These are phyloP conservation scores for Colletotrichum paranaense DNA, from an alignment of 2,329 filamentous ascomycete genomes.

Conservation along the genomic window DNA sequence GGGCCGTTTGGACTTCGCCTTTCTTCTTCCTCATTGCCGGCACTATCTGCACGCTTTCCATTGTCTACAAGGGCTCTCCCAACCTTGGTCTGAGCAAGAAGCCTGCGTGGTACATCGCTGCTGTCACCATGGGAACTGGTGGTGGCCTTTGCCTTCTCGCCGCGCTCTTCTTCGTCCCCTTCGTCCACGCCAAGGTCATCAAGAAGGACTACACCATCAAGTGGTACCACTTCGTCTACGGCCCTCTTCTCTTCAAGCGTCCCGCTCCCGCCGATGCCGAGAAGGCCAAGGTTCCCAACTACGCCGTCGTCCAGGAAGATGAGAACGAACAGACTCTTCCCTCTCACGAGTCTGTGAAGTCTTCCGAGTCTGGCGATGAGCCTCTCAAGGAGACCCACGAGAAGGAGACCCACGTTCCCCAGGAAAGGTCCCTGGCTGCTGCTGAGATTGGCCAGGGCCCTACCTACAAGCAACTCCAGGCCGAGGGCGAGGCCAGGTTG, in stretches of 20 bases:
- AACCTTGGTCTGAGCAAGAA: conserved; percentile 73
- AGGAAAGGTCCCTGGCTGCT: conserved; percentile 41
- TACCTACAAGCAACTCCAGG: conserved; percentile 72
- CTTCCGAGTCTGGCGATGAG: conserved; percentile 49
- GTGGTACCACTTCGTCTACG: conserved; percentile 71
- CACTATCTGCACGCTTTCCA: conserved; percentile 79
- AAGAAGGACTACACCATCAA: conserved; percentile 74
- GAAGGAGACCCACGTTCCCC: conserved; percentile 48
- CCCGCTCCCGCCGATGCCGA: conserved; percentile 64
- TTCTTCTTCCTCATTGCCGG: conserved; percentile 83
- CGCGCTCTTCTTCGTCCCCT: conserved; percentile 80
- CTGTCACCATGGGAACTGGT: conserved; percentile 74
- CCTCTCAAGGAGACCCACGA: conserved; percentile 50
- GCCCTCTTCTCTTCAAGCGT: conserved; percentile 74
- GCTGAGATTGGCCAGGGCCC: conserved; percentile 60
- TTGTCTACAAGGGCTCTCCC: conserved; percentile 85
- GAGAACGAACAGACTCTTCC: conserved; percentile 51
- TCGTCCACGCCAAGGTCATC: conserved; percentile 73
- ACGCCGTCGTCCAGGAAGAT: conserved; percentile 79
- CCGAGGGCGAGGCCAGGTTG: conserved; percentile 65
- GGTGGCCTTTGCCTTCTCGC: conserved; percentile 68
- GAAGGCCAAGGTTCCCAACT: conserved; percentile 76
- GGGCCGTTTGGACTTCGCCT: conserved; percentile 79
- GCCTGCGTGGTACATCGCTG: conserved; percentile 74
- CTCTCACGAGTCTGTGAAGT: conserved; percentile 42